Evolutionary conservation across 2,329 filamentous ascomycete genomes (phyloP), one percentile per base, ranked within the genome.

Genomic region (Emericellopsis atlantica): DNA sequence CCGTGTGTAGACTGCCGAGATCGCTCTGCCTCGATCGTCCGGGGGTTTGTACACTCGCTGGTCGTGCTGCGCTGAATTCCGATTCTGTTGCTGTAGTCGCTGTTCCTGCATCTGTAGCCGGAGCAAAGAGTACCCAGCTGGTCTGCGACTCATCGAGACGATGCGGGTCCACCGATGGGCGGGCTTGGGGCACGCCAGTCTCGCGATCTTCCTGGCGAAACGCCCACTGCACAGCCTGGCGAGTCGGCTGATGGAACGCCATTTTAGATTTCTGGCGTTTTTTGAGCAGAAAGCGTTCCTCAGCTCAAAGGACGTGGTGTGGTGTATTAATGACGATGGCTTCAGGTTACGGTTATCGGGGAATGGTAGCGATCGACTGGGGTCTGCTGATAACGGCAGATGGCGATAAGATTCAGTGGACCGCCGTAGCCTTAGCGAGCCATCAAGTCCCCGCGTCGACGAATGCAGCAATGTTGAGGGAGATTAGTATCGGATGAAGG

Each of bases 111-210:
- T 80, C 73, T 47, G 79, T 79, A 8, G 72, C 71, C 2, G 86
- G 86, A 7, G 88, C 85, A 67, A 98, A 98, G 48, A 98, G 77
- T 41, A 96, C 83, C 92, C 92, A 98, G 33, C 31, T 35, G 74
- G 94, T 90, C 60, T 92, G 83, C 11, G 85, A 82, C 48, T 89
- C 82, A 45, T 84, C 78, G 44, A 40, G 37, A 8, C 78, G 64
- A 35, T 48, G 51, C n/a, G n/a, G 32, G 18, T 29, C 26, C 26
- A 29, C 9, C 8, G 26, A 12, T 29, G 26, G 26, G 26, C 26
- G 26, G 26, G 26, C 12, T 12, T 9, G 26, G 26, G 26, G 6
- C 8, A 29, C 26, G 26, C 26, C 26, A 9, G 26, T 29, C 12
- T 29, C 26, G 26, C 26, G 26, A 3, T 29, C 26, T 29, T 29